Conservation (phyloP, 2,329 filamentous ascomycete genomes). For the Ilyonectria mors-panacis region DNA sequence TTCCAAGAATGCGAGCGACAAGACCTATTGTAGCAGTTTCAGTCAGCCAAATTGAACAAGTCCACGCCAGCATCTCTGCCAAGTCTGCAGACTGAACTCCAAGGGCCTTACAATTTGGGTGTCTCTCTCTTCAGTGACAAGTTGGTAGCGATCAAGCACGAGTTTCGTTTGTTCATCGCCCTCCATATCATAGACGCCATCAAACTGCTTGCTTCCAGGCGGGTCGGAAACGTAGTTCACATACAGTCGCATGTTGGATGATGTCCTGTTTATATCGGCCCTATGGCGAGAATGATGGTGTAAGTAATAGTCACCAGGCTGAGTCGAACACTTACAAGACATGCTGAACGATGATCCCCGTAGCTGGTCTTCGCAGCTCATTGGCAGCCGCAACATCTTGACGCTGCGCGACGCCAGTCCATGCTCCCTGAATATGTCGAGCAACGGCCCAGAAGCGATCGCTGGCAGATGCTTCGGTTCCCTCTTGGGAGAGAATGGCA, state of each 20-base stretch:
- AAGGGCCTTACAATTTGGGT: slow-evolving; percentile 11
- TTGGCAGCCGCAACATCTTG: slow-evolving; percentile 22
- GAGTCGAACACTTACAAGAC: slow-evolving; percentile 7
- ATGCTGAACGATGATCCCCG: slow-evolving; percentile 16
- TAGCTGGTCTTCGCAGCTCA: slow-evolving; percentile 19
- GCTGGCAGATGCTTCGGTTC: background rate
- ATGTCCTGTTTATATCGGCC: slow-evolving; percentile 8
- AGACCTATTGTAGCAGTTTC: background rate
- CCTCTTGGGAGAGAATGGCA: background rate
- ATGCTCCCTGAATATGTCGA: slow-evolving; percentile 15
- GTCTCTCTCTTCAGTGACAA: slow-evolving; percentile 26
- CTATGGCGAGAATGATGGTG: background rate
- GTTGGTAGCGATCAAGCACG: slow-evolving; percentile 9
- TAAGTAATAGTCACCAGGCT: background rate
- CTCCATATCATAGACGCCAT: background rate
- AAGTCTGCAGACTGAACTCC: background rate
- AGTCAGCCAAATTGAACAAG: background rate
- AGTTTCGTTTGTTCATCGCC: background rate
- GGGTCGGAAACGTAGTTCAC: slow-evolving; percentile 24
- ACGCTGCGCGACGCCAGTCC: slow-evolving; percentile 15
- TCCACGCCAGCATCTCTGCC: too few relatives aligned
- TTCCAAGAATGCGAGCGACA: slow-evolving; percentile 28
- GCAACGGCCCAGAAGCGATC: slow-evolving; percentile 21
- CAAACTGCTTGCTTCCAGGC: slow-evolving; percentile 21
- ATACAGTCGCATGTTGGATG: slow-evolving; percentile 4